Conservation (phyloP, 306 rosid species). For the Cucumis melo region DNA sequence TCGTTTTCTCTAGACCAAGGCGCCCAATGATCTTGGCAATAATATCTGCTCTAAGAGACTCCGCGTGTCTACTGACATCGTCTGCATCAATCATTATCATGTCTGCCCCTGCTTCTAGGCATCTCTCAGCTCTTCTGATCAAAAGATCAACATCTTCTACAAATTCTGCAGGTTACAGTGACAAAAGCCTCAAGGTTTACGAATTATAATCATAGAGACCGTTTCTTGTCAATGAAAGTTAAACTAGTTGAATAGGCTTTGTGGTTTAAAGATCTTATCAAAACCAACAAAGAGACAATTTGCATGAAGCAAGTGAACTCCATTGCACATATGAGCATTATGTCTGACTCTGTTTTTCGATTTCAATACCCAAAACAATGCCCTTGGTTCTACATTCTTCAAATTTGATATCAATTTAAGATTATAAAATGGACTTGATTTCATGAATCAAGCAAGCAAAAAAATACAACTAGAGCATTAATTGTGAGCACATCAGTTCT, state of each 20-base stretch:
- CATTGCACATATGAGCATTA: background rate
- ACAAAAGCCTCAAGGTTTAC: background rate
- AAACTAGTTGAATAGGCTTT: background rate
- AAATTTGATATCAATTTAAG: background rate
- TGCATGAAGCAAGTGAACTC: background rate
- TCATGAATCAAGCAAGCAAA: background rate
- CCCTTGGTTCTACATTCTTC: background rate
- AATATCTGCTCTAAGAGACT: conserved; percentile 54
- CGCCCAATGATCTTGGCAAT: conserved; percentile 81
- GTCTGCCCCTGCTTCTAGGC: conserved; percentile 97
- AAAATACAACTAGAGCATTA: background rate
- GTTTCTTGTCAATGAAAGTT: background rate
- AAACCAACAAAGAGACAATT: background rate
- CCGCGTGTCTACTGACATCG: conserved; percentile 49
- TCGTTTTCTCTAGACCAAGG: conserved; percentile 78
- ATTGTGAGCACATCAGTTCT: background rate
- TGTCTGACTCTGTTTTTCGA: background rate
- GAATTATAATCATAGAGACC: background rate
- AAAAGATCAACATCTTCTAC: conserved; percentile 83
- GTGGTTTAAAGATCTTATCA: background rate
- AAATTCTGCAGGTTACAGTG: conserved; percentile 32
- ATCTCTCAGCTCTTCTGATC: conserved; percentile 84
- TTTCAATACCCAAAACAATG: background rate
- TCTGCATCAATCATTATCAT: conserved; percentile 79
- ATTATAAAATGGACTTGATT: background rate